Conservation (phyloP, 2,329 filamentous ascomycete species). For the Cercospora sesami region DNA sequence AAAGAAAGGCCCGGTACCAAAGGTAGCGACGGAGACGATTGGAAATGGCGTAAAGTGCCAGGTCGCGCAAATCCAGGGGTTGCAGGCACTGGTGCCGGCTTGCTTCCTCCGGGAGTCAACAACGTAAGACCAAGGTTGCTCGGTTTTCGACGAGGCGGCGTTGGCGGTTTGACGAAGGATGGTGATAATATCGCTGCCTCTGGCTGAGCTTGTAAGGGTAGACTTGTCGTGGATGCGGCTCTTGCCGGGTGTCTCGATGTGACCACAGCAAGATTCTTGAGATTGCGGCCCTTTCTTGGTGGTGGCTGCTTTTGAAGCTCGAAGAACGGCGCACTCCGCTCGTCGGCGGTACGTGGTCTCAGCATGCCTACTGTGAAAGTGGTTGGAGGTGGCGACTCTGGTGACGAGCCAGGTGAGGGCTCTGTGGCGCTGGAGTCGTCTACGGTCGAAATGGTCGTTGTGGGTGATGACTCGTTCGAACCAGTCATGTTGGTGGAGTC, state of each 20-base stretch:
- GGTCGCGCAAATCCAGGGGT: slow-evolving; percentile 57
- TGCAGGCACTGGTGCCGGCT: slow-evolving; percentile 58
- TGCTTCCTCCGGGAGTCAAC: slow-evolving; percentile 62
- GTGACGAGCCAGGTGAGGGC: slow-evolving; percentile 85
- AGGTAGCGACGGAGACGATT: slow-evolving; percentile 62
- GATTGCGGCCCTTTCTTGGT: slow-evolving; percentile 71
- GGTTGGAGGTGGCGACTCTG: slow-evolving; percentile 76
- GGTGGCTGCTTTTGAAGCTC: slow-evolving; percentile 51
- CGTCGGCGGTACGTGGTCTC: slow-evolving; percentile 51
- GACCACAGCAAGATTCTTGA: slow-evolving; percentile 81
- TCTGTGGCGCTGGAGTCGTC: slow-evolving; percentile 90
- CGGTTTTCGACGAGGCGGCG: slow-evolving; percentile 68
- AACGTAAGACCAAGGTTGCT: slow-evolving; percentile 74
- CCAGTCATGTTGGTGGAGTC: slow-evolving; percentile 76
- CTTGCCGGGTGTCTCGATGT: slow-evolving; percentile 53
- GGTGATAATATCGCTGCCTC: slow-evolving; percentile 62
- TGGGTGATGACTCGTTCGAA: slow-evolving; percentile 91
- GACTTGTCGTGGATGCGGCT: slow-evolving; percentile 53
- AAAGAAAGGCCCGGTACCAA: slow-evolving; percentile 50
- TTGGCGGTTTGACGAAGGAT: slow-evolving; percentile 76
- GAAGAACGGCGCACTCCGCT: slow-evolving; percentile 56
- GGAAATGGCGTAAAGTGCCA: slow-evolving; percentile 57
- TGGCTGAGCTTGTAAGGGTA: slow-evolving; percentile 53
- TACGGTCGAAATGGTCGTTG: slow-evolving; percentile 87
- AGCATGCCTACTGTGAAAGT: slow-evolving; percentile 63